Base-by-base conservation (phyloP, 805 yeast genomes). In the Ogataea nitratoaversa region DNA sequence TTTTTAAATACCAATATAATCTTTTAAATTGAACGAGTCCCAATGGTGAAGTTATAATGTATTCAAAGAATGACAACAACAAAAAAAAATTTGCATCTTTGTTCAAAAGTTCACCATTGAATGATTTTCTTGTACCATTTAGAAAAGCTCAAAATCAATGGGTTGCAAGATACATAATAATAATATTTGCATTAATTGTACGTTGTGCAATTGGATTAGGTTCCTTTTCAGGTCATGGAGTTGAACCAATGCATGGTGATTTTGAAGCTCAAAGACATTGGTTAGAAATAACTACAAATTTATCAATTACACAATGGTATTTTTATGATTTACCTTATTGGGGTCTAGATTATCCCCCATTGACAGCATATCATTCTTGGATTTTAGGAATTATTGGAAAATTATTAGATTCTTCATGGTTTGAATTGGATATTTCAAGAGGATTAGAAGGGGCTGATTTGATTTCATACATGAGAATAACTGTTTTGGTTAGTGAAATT, bases 181-280 rank as follows among this genome's bases (percentile, higher is more conserved):
- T 85, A 3, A 63, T 85, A 36, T 76, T 85, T 44, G 87, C 95
- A 1, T 60, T 90, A 4, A 76, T 91, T 9, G 72, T 89, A 2
- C 71, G 95, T 47, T 74, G 86, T 38, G 95, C 95, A 1, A 82
- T 91, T 18, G 96, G 96, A 0, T 67, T 90, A 28, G 99, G 98
- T 1, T 74, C 88, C 4, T 90, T 78, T 56, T 87, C 95, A 18
- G 99, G 99, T 0, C 59, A 62, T 45, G 64, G 65, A 8, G 66
- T 70, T 2, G 79, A 84, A 8, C 98, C 98, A 4, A 77, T 87
- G 77, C 79, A 69, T 67, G 99, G 99, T 6, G 99, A 93, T 59
- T 91, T 93, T 56, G 99, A 93, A 61, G 98, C 98, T 0, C 99
- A 93, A 61, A 75, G 99, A 49, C 99, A 91, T 61, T 93, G 99